Percentiles rank a stretch among this genome's conserved stretches.
phyloP scores from a whole-genome alignment of 2,329 filamentous ascomycete species.

The Chaetomium sp. region DNA sequence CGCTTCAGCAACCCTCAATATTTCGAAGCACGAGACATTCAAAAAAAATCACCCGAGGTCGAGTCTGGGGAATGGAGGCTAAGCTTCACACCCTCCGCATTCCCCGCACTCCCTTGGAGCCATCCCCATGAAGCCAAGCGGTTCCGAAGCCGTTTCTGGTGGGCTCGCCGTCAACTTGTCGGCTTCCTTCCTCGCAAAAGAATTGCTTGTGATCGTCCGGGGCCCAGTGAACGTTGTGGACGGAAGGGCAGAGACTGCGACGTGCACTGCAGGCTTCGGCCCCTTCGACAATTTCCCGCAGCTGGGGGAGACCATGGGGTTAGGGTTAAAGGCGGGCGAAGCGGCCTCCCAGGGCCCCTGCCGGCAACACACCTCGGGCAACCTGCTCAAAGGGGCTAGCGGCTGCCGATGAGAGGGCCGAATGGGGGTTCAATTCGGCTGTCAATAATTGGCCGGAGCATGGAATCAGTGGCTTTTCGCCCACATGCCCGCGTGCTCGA shows the following conservation, averaged over 20 bases:
- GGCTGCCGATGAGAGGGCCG: not conserved
- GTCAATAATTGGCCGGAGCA: not conserved
- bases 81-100: not conserved
- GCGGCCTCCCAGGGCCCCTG: not conserved
- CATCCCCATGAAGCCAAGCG: slow-evolving; percentile 4
- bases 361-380: slow-evolving; percentile 4
- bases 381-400: slow-evolving; percentile 15
- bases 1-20: not conserved
- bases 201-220: slow-evolving; percentile 2
- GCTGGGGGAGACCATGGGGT: not conserved
- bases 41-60: too few species aligned
- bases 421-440: not conserved
- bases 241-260: not conserved
- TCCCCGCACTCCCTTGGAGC: slow-evolving; percentile 3
- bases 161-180: too few species aligned
- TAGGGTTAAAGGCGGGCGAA: not conserved
- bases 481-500: not conserved
- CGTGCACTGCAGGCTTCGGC: not conserved
- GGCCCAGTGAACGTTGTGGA: not conserved
- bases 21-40: not conserved
- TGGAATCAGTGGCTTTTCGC: not conserved
- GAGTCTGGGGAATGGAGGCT: too few species aligned
- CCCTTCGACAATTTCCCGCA: not conserved
- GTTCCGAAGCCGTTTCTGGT: not conserved
- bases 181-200: not conserved